phyloP scores from a whole-genome alignment of 2,329 filamentous ascomycete genomes.

The Colletotrichum melonis region DNA sequence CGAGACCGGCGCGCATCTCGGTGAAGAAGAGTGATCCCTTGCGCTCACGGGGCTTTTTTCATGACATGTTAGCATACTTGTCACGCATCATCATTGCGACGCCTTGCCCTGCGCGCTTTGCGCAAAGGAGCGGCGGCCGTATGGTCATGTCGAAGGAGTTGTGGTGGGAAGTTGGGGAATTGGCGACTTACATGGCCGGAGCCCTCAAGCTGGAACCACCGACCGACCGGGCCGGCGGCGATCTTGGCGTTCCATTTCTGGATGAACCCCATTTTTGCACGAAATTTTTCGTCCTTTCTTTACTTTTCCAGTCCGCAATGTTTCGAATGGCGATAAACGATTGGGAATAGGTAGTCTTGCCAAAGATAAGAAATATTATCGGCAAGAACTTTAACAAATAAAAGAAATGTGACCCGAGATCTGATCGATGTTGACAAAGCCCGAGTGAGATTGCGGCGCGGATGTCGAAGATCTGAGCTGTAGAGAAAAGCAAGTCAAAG shows the following conservation, averaged over 20 bases:
- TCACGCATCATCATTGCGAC: not conserved
- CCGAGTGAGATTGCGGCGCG: not conserved
- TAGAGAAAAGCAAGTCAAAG: constrained; percentile 18
- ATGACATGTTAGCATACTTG: constrained; percentile 11
- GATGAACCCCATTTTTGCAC: constrained; percentile 57
- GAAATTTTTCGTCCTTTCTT: constrained; percentile 16
- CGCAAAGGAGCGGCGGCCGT: not conserved
- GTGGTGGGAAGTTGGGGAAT: not conserved
- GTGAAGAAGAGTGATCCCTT: constrained; percentile 84
- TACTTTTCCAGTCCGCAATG: not conserved
- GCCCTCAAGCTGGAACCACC: constrained; percentile 84
- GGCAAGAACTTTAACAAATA: not conserved
- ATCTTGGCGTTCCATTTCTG: constrained; percentile 66
- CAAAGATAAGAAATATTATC: not conserved
- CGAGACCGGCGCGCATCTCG: constrained; percentile 84
- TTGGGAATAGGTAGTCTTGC: not conserved
- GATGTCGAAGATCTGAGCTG: constrained; percentile 2
- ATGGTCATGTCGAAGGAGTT: not conserved
- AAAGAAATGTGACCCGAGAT: not conserved
- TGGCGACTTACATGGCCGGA: constrained; percentile 79
- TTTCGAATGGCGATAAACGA: not conserved
- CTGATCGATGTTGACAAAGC: not conserved
- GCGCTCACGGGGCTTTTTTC: constrained; percentile 71
- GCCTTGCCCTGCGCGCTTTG: not conserved
- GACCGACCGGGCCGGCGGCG: constrained; percentile 73